Conservation (phyloP, 352 stramenopile species). For the Albugo candida region DNA sequence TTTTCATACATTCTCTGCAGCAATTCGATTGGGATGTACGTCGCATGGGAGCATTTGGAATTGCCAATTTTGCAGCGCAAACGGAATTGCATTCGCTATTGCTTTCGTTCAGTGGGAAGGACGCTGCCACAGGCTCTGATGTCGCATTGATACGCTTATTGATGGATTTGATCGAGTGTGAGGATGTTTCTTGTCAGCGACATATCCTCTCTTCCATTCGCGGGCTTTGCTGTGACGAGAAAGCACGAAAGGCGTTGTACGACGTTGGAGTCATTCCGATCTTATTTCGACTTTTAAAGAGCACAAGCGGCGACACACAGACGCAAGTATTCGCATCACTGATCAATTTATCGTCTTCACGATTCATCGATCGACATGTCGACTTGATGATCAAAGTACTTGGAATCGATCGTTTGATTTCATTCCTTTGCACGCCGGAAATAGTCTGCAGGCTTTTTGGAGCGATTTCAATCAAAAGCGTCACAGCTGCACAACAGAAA, state of each 20-base stretch:
- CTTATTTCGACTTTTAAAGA: constrained; percentile 80
- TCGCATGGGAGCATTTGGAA: constrained; percentile 78
- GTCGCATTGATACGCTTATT: constrained; percentile 22
- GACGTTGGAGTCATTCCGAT: constrained; percentile 61
- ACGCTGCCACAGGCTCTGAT: constrained; percentile 2
- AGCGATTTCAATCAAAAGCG: constrained; percentile 89
- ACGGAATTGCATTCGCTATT: constrained; percentile 78
- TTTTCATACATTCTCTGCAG: constrained; percentile 53
- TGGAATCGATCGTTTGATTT: constrained; percentile 82
- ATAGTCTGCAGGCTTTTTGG: constrained; percentile 91
- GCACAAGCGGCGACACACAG: constrained; percentile 88
- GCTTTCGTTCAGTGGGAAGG: constrained; percentile 17
- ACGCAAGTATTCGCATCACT: constrained; percentile 90
- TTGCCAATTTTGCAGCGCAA: constrained; percentile 89
- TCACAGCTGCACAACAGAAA: constrained; percentile 39
- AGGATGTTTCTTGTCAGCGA: constrained; percentile 75
- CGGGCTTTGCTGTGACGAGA: constrained; percentile 79
- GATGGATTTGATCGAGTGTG: constrained; percentile 19
- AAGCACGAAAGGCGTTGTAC: constrained; percentile 81
- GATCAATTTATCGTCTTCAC: constrained; percentile 92
- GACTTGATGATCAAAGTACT: constrained; percentile 79
- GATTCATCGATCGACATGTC: constrained; percentile 83
- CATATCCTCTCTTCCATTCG: constrained; percentile 80
- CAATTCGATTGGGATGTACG: constrained; percentile 70
- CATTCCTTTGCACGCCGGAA: constrained; percentile 89